phyloP scores from a whole-genome alignment of 352 stramenopile genomes.

The Phytophthora chlamydospora region DNA sequence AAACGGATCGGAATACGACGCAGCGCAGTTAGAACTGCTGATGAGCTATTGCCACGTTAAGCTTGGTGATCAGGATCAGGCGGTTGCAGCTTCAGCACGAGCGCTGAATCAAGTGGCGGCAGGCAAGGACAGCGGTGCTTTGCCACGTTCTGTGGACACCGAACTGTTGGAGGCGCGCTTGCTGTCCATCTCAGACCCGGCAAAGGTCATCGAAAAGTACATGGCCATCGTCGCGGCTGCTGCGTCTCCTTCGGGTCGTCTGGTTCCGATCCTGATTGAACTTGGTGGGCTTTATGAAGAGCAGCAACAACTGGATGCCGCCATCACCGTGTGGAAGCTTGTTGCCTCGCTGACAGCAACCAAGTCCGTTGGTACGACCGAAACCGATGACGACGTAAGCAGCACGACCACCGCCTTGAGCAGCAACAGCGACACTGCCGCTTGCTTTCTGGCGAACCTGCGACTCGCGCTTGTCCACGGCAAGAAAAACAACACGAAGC shows the following conservation, averaged over 20 bases:
- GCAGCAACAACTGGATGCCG: conserved; percentile 44
- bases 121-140: conserved; percentile 1
- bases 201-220: conserved; percentile 44
- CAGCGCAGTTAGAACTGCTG: conserved; percentile 45
- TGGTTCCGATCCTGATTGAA: conserved; percentile 62
- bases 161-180: conserved; percentile 60
- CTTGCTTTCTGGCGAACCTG: conserved; percentile 64
- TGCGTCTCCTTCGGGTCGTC: conserved; percentile 14
- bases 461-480: conserved; percentile 67
- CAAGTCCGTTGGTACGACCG: conserved; percentile 23
- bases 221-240: conserved; percentile 19
- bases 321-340: conserved; percentile 73
- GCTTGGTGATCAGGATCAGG: conserved; percentile 30
- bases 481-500: conserved; percentile 67
- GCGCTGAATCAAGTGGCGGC: conserved; percentile 35
- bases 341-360: conserved; percentile 40
- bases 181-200: conserved; percentile 30
- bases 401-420: conserved; percentile 32
- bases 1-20: conserved; percentile 19
- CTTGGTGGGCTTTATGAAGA: conserved; percentile 66
- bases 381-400: conserved; percentile 28
- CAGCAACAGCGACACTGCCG: conserved; percentile 30
- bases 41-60: conserved; percentile 50
- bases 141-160: conserved; percentile 14
- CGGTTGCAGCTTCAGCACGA: conserved; percentile 16